Evolutionary conservation across 306 rosid species (phyloP).

Genomic region (Senna tora): DNA sequence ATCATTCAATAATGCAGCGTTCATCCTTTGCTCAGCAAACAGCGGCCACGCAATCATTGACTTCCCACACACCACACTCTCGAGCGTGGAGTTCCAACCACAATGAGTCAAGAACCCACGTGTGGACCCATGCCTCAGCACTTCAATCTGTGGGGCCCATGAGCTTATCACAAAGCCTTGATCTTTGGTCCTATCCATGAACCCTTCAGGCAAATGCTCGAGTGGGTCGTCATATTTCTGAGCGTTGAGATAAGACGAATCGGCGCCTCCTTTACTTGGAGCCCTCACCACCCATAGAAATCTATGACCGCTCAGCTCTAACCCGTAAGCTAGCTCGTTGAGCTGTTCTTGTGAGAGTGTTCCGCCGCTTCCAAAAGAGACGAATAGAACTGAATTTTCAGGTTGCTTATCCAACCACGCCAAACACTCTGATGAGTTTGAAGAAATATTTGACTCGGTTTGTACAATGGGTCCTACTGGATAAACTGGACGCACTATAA

Average conservation of each 20-base stretch:
- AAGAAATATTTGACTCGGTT: not conserved
- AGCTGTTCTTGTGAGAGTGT: not conserved
- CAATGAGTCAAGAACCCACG: not conserved
- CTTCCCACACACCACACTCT: not conserved
- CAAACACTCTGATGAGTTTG: not conserved
- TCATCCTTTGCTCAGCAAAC: constrained; percentile 5
- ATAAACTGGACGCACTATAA: constrained; percentile 17
- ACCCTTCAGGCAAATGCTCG: not conserved
- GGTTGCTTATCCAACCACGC: not conserved
- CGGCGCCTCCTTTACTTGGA: not conserved
- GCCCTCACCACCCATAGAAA: not conserved
- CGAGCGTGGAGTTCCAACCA: not conserved
- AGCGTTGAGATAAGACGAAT: not conserved
- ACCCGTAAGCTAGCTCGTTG: not conserved
- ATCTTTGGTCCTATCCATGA: not conserved
- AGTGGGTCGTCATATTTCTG: constrained; percentile 12
- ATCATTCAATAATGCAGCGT: not conserved
- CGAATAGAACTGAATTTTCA: not conserved
- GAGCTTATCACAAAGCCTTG: not conserved
- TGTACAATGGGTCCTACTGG: constrained; percentile 32
- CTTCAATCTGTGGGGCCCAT: constrained; percentile 10
- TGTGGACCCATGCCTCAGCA: not conserved
- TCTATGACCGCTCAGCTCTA: not conserved
- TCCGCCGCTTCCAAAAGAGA: not conserved
- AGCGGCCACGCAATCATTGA: constrained; percentile 25